Evolutionary conservation across 345 rosid species (phyloP).

Genomic region (Fremontodendron californicum): DNA sequence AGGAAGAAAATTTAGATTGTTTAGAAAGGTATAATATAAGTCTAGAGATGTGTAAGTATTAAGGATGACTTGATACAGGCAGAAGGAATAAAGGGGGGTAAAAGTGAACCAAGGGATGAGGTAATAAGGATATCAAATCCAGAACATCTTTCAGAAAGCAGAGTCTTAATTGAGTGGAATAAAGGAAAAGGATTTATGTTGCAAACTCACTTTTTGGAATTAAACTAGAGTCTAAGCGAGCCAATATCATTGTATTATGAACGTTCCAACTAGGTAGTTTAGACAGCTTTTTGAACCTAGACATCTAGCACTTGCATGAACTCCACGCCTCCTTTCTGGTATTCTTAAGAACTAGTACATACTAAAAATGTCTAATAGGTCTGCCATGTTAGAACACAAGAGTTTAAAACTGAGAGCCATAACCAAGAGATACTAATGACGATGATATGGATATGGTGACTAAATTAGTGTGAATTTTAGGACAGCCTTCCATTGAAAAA

Average conservation of each 20-base stretch:
- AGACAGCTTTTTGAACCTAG: background rate
- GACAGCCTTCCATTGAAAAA: background rate
- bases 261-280: background rate
- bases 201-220: background rate
- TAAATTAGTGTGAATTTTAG: background rate
- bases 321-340: background rate
- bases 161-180: background rate
- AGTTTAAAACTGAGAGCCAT: background rate
- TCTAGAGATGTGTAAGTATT: background rate
- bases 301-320: background rate
- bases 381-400: background rate
- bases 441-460: background rate
- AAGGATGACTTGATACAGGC: background rate
- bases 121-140: background rate
- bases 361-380: background rate
- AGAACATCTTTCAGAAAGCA: background rate
- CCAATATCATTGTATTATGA: background rate
- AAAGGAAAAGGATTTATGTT: background rate
- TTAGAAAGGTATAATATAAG: background rate
- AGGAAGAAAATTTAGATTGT: background rate
- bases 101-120: background rate
- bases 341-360: background rate
- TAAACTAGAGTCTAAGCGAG: background rate
- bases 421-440: background rate
- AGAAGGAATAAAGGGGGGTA: background rate